Conservation (phyloP, 2,329 filamentous ascomycete genomes). For the Alternaria sp. region DNA sequence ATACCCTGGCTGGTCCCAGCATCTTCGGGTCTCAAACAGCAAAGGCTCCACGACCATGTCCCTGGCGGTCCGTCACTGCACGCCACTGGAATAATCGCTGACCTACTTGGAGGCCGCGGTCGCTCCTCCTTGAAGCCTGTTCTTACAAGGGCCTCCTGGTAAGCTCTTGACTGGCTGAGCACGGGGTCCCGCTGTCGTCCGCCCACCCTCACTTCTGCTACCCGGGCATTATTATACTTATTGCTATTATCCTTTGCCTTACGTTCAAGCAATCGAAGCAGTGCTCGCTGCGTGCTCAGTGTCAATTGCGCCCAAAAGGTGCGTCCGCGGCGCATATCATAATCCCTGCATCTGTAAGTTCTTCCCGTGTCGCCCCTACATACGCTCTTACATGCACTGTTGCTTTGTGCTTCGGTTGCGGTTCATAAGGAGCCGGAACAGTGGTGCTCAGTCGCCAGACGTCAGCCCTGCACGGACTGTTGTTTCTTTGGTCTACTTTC, state of each 20-base stretch:
- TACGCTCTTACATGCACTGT: slow-evolving; percentile 37
- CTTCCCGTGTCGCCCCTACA: slow-evolving; percentile 35
- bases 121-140: slow-evolving; percentile 30
- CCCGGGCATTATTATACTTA: slow-evolving; percentile 42
- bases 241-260: slow-evolving; percentile 44
- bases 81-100: slow-evolving; percentile 33
- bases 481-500: slow-evolving; percentile 45
- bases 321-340: slow-evolving; percentile 42
- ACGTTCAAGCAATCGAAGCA: slow-evolving; percentile 30
- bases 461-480: slow-evolving; percentile 52
- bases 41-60: slow-evolving; percentile 49
- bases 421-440: slow-evolving; percentile 45
- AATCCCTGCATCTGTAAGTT: slow-evolving; percentile 43
- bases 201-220: slow-evolving; percentile 33
- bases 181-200: slow-evolving; percentile 36
- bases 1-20: slow-evolving; percentile 34
- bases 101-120: slow-evolving; percentile 32
- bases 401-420: slow-evolving; percentile 44
- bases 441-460: slow-evolving; percentile 49
- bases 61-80: slow-evolving; percentile 43
- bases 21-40: slow-evolving; percentile 48
- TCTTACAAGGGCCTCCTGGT: slow-evolving; percentile 32
- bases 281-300: slow-evolving; percentile 36
- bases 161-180: slow-evolving; percentile 38
- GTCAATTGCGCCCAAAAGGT: slow-evolving; percentile 33